A percentile compares a stretch with the other conserved stretches of the same genome.
Conservation (phyloP, 306 rosid genomes). For the Crotalaria pallida region DNA sequence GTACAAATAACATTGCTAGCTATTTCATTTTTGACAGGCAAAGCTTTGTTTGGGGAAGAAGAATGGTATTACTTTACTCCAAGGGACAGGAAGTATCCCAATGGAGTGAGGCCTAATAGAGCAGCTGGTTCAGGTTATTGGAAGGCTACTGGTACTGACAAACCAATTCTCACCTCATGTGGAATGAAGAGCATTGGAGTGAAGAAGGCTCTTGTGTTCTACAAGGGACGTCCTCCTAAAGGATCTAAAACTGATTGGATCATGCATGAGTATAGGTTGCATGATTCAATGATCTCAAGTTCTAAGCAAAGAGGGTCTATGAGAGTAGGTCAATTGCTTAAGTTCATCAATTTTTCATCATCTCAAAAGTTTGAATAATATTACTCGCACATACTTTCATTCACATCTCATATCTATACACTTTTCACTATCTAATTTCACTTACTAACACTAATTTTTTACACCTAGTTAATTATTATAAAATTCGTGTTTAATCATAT, state of each 20-base stretch:
- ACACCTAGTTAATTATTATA: too few species aligned
- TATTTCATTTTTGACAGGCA: neutral
- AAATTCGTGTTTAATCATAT: too few species aligned
- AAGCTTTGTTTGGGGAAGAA: slow-evolving; percentile 59
- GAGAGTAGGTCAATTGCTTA: slow-evolving; percentile 51
- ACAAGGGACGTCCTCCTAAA: slow-evolving; percentile 67
- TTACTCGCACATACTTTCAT: neutral
- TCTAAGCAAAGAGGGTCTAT: slow-evolving; percentile 44
- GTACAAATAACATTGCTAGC: too few species aligned
- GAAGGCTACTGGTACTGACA: slow-evolving; percentile 82
- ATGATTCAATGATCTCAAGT: slow-evolving; percentile 38
- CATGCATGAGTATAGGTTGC: slow-evolving; percentile 74
- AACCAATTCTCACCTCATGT: slow-evolving; percentile 50
- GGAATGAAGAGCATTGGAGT: slow-evolving; percentile 62
- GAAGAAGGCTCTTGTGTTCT: slow-evolving; percentile 74
- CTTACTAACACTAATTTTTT: too few species aligned
- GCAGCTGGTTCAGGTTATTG: slow-evolving; percentile 74
- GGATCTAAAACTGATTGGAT: slow-evolving; percentile 74
- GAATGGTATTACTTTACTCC: slow-evolving; percentile 83
- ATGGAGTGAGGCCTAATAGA: slow-evolving; percentile 72
- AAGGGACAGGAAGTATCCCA: slow-evolving; percentile 74
- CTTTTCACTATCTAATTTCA: too few species aligned
- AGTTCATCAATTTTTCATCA: neutral
- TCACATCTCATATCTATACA: too few species aligned
- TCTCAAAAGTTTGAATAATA: neutral